Percentiles rank a stretch among this genome's conserved stretches.
phyloP scores from a whole-genome alignment of 805 yeast genomes.

The Saccharomycopsis capsularis region DNA sequence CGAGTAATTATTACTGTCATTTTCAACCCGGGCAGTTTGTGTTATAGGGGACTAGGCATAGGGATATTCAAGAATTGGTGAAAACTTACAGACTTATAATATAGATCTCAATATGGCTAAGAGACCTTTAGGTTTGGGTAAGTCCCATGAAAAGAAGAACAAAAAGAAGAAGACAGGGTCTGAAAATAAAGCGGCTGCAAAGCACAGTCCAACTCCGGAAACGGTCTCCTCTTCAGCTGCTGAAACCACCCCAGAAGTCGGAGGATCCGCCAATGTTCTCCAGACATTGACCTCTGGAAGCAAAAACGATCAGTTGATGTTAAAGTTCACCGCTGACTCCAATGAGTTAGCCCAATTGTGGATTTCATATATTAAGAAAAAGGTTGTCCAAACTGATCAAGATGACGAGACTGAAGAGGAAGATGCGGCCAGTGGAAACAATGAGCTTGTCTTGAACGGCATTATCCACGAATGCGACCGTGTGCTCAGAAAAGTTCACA shows the following conservation, averaged over 20 bases:
- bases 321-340: neutral
- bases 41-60: too few relatives aligned
- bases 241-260: conserved; percentile 28
- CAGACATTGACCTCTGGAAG: neutral
- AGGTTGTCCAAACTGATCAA: conserved; percentile 13
- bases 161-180: conserved; percentile 29
- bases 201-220: too few relatives aligned
- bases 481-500: conserved; percentile 40
- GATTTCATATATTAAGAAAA: conserved; percentile 24
- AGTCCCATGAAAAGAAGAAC: conserved; percentile 44
- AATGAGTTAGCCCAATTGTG: conserved; percentile 18
- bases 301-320: conserved; percentile 11
- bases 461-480: conserved; percentile 90
- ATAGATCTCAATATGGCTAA: conserved; percentile 56
- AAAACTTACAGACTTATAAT: too few relatives aligned
- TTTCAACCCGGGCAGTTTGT: too few relatives aligned
- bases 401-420: conserved; percentile 22
- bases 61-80: too few relatives aligned
- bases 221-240: conserved; percentile 9
- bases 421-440: conserved; percentile 28
- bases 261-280: neutral
- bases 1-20: too few relatives aligned
- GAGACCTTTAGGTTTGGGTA: conserved; percentile 61
- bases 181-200: conserved; percentile 24
- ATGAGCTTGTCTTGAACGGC: conserved; percentile 67